Base-by-base conservation (phyloP, 345 rosid species). In the Gynandropsis gynandra region DNA sequence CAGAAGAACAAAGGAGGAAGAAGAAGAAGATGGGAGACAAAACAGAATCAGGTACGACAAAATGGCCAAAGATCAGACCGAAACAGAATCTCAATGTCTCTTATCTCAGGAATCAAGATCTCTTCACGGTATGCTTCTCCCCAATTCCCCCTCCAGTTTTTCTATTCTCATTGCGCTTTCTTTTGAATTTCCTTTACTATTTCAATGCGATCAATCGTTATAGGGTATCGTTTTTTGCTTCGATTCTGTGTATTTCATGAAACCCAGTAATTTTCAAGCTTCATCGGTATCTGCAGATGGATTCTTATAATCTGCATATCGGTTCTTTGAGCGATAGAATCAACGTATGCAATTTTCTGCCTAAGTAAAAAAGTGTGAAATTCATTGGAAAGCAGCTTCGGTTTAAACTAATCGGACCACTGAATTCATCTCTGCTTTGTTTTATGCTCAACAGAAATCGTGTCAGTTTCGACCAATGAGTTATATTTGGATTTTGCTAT, bases 51-150 rank as follows among this genome's bases (percentile, higher is more conserved):
- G 47, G 16, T 50, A 18, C 77, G 20, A 13, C 69, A 5, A 81
- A 72, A 33, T 85, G 89, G 95, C 87, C 95, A 11, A 58, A 47
- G 11, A 61, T 82, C 61, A 82, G 77, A 74, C 69, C 56, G 37
- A 80, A 86, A 70, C 59, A 57, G 9, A 65, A 70, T 62, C 82
- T 82, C 58, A 74, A 48, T 39, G 60, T 80, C 31, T 62, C 59
- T 32, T 73, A 33, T 58, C 80, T 86, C 33, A 79, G 78, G 67
- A 80, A 75, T 35, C 50, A 33, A 18, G 92, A 86, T 72, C 95
- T 82, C 43, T 80, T 86, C 64, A 78, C 82, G n/a, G 90, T 80
- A 69, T 7, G 74, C 37, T 68, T 31, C 34, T 42, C 39, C 0
- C 44, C n/a, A 33, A 5, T 4, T 10, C 52, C 31, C 21, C 35